These are phyloP conservation scores for Xylariaceae sp. DNA, from an alignment of 2,329 filamentous ascomycete species.

Conservation along the genomic window DNA sequence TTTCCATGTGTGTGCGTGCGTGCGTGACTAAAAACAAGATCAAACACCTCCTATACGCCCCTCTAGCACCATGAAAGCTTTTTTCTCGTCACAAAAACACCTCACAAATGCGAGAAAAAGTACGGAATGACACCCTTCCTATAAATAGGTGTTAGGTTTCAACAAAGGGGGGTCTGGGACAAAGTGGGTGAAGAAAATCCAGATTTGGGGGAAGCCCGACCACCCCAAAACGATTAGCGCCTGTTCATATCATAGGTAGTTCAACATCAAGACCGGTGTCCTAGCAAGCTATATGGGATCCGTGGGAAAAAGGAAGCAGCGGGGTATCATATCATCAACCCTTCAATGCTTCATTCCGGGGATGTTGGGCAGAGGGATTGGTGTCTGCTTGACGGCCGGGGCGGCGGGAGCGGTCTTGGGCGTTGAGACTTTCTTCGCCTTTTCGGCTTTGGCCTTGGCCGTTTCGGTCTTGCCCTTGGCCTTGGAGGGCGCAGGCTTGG, in stretches of 20 bases:
- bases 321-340: neutral
- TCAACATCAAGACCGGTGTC: neutral
- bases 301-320: neutral
- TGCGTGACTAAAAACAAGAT: no score
- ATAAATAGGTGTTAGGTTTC: no score
- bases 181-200: no score
- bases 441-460: conserved; percentile 21
- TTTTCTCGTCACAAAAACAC: no score
- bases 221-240: neutral
- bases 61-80: no score
- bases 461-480: conserved; percentile 30
- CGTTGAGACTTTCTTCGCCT: neutral
- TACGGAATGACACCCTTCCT: no score
- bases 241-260: neutral
- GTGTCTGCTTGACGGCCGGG: conserved; percentile 20
- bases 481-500: conserved; percentile 23
- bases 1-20: no score
- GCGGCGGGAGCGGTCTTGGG: conserved; percentile 16
- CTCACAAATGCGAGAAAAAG: no score
- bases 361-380: conserved; percentile 25
- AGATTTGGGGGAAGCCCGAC: no score
- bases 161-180: no score
- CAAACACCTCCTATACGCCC: no score
- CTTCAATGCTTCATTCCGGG: conserved; percentile 26
- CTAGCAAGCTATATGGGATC: neutral